These are phyloP conservation scores for Rubia yunnanensis DNA, from an alignment of 257 asterid genomes.

Conservation along the genomic window DNA sequence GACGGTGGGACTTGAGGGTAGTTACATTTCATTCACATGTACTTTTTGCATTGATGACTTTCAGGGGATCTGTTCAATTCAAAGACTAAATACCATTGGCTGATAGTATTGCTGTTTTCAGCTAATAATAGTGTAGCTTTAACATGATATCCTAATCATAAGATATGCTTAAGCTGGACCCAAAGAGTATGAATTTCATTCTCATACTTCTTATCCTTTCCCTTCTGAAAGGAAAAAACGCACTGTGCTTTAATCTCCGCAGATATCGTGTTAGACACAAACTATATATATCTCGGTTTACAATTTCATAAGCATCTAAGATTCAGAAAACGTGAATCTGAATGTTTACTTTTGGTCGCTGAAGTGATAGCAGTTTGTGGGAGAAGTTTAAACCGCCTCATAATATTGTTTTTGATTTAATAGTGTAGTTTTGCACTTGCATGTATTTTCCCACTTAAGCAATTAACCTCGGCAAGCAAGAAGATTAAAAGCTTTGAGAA, in stretches of 20 bases:
- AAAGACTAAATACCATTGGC: neutral
- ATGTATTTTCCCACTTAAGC: too few relatives aligned
- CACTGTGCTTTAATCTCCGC: neutral
- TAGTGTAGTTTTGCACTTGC: too few relatives aligned
- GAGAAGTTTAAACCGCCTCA: too few relatives aligned
- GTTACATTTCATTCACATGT: neutral
- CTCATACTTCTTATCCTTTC: neutral
- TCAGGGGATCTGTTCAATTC: neutral
- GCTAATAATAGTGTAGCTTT: too few relatives aligned
- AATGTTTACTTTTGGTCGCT: neutral
- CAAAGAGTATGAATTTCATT: neutral
- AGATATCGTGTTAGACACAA: too few relatives aligned
- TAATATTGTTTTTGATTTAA: too few relatives aligned
- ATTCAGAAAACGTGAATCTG: neutral
- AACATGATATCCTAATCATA: neutral
- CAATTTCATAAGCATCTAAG: neutral
- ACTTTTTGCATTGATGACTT: constrained; percentile 4
- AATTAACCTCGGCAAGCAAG: too few relatives aligned
- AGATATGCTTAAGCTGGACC: neutral
- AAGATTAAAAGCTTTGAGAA: neutral
- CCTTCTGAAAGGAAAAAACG: neutral
- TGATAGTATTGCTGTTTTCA: neutral
- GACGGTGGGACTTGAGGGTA: neutral
- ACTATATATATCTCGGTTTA: neutral
- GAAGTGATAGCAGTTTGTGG: neutral